These are phyloP conservation scores for Talaromyces sp. DNA, from an alignment of 2,329 filamentous ascomycete genomes.

Conservation along the genomic window DNA sequence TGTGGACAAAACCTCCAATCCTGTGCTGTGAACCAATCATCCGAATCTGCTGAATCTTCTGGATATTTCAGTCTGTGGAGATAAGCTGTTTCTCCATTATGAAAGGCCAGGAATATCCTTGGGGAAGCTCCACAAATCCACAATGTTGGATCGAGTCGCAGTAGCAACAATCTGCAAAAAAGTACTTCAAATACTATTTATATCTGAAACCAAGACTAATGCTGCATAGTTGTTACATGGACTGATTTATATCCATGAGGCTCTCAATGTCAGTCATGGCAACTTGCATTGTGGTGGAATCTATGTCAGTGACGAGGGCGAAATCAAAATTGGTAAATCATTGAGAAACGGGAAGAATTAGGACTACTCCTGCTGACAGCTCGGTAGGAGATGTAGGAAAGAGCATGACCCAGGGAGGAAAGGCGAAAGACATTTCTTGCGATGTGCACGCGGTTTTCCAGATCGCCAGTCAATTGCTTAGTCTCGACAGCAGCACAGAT, in stretches of 20 bases:
- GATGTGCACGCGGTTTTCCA: background rate
- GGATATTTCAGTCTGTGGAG: background rate
- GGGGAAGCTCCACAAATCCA: background rate
- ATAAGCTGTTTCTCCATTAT: background rate
- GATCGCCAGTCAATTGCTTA: background rate
- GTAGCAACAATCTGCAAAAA: background rate
- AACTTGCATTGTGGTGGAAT: too few relatives aligned
- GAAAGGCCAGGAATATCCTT: background rate
- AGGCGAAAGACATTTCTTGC: background rate
- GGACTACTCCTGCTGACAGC: too few relatives aligned
- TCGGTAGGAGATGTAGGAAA: too few relatives aligned
- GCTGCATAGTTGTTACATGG: background rate
- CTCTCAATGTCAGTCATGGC: background rate
- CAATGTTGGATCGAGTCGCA: background rate
- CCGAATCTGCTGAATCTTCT: background rate
- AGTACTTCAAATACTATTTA: background rate
- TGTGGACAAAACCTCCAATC: background rate
- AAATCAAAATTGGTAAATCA: too few relatives aligned
- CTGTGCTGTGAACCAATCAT: background rate
- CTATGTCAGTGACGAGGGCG: too few relatives aligned
- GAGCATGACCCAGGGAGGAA: too few relatives aligned
- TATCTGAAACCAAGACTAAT: background rate
- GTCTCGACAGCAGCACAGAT: background rate
- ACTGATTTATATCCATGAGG: background rate
- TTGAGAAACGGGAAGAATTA: too few relatives aligned